phyloP scores from a whole-genome alignment of 2,329 filamentous ascomycete genomes.

The Rosellinia necatrix region DNA sequence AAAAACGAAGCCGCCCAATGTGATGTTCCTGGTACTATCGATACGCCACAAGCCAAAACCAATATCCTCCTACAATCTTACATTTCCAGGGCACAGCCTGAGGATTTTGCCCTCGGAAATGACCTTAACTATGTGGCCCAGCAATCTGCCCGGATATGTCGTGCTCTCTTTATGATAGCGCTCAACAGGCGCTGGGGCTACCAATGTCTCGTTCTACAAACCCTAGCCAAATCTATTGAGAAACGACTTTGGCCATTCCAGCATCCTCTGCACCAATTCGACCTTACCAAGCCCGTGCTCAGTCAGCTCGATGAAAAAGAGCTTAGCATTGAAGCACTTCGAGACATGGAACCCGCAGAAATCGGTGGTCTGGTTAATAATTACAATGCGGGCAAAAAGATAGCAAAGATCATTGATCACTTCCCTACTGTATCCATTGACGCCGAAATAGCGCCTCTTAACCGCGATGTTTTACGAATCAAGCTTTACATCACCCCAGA shows the following conservation, averaged over 20 bases:
- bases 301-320: constrained; percentile 85
- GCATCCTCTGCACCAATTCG: constrained; percentile 94
- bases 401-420: constrained; percentile 80
- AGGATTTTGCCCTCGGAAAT: constrained; percentile 92
- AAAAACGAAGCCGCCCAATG: constrained; percentile 74
- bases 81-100: constrained; percentile 83
- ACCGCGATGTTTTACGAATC: constrained; percentile 92
- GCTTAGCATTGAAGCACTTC: constrained; percentile 77
- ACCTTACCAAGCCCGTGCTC: constrained; percentile 81
- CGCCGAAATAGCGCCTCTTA: constrained; percentile 92
- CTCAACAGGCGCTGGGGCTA: constrained; percentile 94
- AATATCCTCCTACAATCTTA: constrained; percentile 95
- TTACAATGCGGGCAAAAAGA: constrained; percentile 79
- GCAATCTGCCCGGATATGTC: constrained; percentile 91
- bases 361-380: constrained; percentile 93
- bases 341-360: constrained; percentile 91
- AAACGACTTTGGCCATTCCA: constrained; percentile 94
- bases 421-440: constrained; percentile 93
- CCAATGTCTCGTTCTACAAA: constrained; percentile 88
- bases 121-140: constrained; percentile 95
- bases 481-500: constrained; percentile 85
- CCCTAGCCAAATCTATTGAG: constrained; percentile 95
- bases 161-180: constrained; percentile 96
- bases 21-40: constrained; percentile 73
- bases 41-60: constrained; percentile 83